Evolutionary conservation across 148 eudicot species (phyloP).

Genomic region (Fagopyrum tataricum): DNA sequence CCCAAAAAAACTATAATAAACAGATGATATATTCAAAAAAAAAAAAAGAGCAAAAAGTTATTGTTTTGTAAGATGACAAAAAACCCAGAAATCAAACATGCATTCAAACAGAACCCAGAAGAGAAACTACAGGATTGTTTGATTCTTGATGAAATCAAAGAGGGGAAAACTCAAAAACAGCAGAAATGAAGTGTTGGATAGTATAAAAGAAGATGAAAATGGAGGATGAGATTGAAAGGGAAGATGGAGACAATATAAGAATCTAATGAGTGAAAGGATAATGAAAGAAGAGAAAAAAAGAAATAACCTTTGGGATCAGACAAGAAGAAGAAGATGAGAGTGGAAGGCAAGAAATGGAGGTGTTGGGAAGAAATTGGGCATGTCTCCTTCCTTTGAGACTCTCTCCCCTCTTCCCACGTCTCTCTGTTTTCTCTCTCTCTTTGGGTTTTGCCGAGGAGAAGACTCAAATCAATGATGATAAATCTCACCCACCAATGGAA

Average conservation of each 20-base stretch:
- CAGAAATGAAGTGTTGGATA: not conserved
- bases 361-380: slow-evolving; percentile 13
- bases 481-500: not conserved
- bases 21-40: not conserved
- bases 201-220: not conserved
- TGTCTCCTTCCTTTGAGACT: slow-evolving; percentile 3
- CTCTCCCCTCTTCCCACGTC: not conserved
- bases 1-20: not conserved
- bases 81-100: not conserved
- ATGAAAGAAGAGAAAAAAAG: not conserved
- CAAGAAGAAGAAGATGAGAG: not conserved
- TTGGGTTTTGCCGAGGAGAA: not conserved
- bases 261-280: not conserved
- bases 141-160: not conserved
- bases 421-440: not conserved
- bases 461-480: not conserved
- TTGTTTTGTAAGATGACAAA: not conserved
- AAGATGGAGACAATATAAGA: slow-evolving; percentile 1
- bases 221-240: not conserved
- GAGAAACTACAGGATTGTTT: not conserved
- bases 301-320: not conserved
- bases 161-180: not conserved
- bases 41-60: not conserved
- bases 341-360: slow-evolving; percentile 5
- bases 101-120: not conserved